Evolutionary conservation across 306 rosid species (phyloP), one percentile per base, ranked within the genome.

Genomic region (Cicer bijugum): DNA sequence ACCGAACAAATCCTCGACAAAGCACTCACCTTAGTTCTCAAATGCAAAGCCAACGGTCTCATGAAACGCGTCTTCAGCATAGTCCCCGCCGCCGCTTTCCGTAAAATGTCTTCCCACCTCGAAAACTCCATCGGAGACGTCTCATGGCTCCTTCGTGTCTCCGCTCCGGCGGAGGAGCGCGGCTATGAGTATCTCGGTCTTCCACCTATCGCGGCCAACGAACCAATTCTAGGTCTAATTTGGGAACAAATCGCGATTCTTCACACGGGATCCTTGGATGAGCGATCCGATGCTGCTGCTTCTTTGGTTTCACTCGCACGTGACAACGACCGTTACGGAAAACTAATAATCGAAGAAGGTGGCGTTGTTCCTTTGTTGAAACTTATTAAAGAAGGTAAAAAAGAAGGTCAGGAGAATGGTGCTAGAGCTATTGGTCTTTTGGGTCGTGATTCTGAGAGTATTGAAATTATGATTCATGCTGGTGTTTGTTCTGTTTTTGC

Each of bases 171-270:
- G 86, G 82, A 62, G 88, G 76, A 42, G 88, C 55, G 71, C 14
- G 33, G 71, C 7, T 47, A 45, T 2, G 71, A 85, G 60, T 77
- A 85, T 64, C 68, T 92, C 14, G 97, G 96, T 3, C 86, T 92
- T 35, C 98, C 98, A 8, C 98, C 98, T 0, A 92, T 90, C 2
- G 98, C 98, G 0, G 88, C 98, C 0, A 92, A 90, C 77, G 96
- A 90, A 74, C 98, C 98, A 1, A 92, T 90, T 75, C 51, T 92
- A 28, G 79, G 98, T 33, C 67, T 90, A 4, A 90, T 92, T 9
- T 92, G 98, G 98, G 98, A 92, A 19, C 98, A 90, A 85, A 85
- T 92, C 69, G 98, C 98, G 0, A 77, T 81, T 58, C 88, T 92
- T 9, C 75, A 67, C 45, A 88, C 89, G 0, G 96, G 88, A 0